Percentiles rank a stretch among this genome's conserved stretches.
phyloP scores from a whole-genome alignment of 140 eudicot species.

The Erigeron philadelphicus region DNA sequence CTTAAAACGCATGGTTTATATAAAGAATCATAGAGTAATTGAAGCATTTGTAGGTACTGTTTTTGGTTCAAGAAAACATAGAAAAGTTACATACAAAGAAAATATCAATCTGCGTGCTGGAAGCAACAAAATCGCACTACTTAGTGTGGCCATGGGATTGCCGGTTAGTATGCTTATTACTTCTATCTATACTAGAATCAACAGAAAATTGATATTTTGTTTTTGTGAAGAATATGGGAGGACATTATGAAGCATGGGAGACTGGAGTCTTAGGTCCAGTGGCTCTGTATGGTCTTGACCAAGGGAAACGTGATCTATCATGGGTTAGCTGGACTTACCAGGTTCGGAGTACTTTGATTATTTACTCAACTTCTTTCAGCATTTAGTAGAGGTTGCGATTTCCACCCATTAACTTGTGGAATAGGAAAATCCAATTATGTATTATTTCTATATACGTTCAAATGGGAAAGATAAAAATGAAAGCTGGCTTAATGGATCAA shows the following conservation, averaged over 20 bases:
- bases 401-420: not conserved
- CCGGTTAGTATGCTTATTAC: slow-evolving; percentile 47
- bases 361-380: not conserved
- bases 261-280: slow-evolving; percentile 65
- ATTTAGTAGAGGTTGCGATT: not conserved
- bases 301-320: slow-evolving; percentile 55
- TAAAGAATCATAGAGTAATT: not conserved
- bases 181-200: slow-evolving; percentile 26
- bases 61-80: slow-evolving; percentile 64
- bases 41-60: slow-evolving; percentile 50
- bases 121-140: slow-evolving; percentile 59
- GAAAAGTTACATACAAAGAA: slow-evolving; percentile 49
- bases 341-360: slow-evolving; percentile 45
- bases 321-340: slow-evolving; percentile 60
- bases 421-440: not conserved
- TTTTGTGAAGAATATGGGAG: slow-evolving; percentile 54
- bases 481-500: not conserved
- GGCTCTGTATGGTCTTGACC: slow-evolving; percentile 51
- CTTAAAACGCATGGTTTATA: slow-evolving; percentile 1
- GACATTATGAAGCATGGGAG: slow-evolving; percentile 62
- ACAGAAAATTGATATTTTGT: slow-evolving; percentile 14
- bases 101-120: slow-evolving; percentile 66
- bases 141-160: slow-evolving; percentile 88
- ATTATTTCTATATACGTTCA: not conserved
- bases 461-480: not conserved